phyloP scores from a whole-genome alignment of 495 filamentous ascomycete species.

The Alectoria sarmentosa region DNA sequence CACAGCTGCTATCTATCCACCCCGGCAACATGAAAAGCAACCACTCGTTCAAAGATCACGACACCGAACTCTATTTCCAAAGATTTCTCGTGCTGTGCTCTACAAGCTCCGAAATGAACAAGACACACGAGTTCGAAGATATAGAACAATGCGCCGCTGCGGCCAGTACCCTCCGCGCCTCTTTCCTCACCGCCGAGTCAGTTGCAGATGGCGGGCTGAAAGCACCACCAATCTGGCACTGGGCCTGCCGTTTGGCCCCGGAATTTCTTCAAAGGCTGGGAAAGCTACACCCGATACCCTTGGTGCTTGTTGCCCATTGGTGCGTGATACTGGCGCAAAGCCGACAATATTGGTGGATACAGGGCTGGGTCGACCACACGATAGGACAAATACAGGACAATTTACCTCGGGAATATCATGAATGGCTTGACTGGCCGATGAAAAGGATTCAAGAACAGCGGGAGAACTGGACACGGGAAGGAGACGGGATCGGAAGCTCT shows the following conservation, averaged over 20 bases:
- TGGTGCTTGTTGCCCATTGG: conserved; percentile 47
- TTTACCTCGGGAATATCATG: conserved; percentile 25
- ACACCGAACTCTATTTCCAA: conserved; percentile 24
- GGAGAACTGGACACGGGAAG: not conserved
- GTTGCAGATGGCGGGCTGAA: conserved; percentile 19
- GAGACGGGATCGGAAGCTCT: not conserved
- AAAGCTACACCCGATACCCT: conserved; percentile 44
- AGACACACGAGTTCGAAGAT: conserved; percentile 23
- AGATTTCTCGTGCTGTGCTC: conserved; percentile 16
- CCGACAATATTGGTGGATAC: conserved; percentile 45
- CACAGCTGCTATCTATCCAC: conserved; percentile 29
- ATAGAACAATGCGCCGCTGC: conserved; percentile 32
- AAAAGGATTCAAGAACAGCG: conserved; percentile 8
- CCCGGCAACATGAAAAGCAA: conserved; percentile 36
- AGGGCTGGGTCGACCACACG: conserved; percentile 34
- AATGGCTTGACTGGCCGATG: conserved; percentile 32
- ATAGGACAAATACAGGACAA: conserved; percentile 24
- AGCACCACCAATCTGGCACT: conserved; percentile 40
- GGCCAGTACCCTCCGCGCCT: conserved; percentile 32
- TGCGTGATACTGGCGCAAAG: conserved; percentile 42
- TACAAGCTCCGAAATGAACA: conserved; percentile 13
- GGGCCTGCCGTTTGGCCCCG: conserved; percentile 39
- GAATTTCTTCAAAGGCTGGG: conserved; percentile 46
- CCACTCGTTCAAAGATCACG: conserved; percentile 29
- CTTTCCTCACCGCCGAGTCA: conserved; percentile 23